phyloP scores from a whole-genome alignment of 371 early-diverging fungal genomes.

The Apophysomyces elegans region DNA sequence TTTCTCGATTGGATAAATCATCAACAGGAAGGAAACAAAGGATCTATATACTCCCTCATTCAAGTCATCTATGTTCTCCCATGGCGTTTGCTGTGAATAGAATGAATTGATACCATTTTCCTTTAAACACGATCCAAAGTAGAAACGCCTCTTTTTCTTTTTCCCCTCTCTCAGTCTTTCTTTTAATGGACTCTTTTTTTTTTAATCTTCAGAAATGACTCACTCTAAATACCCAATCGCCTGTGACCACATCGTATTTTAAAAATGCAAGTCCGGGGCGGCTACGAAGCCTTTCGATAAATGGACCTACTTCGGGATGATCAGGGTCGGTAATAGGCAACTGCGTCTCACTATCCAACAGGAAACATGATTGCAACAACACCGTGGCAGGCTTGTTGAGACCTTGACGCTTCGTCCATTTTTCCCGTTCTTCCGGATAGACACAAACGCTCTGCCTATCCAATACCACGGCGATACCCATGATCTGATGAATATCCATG shows the following conservation, averaged over 20 bases:
- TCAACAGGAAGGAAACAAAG: too few relatives aligned
- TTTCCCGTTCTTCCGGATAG: conserved; percentile 78
- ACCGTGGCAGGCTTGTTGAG: conserved; percentile 90
- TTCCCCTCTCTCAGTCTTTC: background rate
- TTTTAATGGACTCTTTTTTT: background rate
- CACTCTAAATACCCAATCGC: conserved; percentile 91
- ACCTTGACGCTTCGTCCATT: conserved; percentile 82
- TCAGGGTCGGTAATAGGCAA: conserved; percentile 67
- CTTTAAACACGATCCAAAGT: too few relatives aligned
- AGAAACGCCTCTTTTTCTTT: too few relatives aligned
- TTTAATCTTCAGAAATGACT: conserved; percentile 73
- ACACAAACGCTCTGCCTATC: conserved; percentile 72
- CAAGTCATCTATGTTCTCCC: too few relatives aligned
- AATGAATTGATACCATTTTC: too few relatives aligned
- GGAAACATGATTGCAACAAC: conserved; percentile 79
- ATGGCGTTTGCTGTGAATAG: too few relatives aligned
- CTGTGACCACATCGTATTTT: conserved; percentile 69
- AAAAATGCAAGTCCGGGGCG: conserved; percentile 78
- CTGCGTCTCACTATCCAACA: conserved; percentile 76
- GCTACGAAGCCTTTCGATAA: conserved; percentile 67
- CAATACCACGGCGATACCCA: conserved; percentile 81
- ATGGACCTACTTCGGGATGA: conserved; percentile 72
- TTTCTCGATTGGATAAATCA: too few relatives aligned
- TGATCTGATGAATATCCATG: conserved; percentile 71
- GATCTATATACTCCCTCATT: too few relatives aligned